Conservation (phyloP, 306 rosid genomes). For the Oxytropis ochrocephala region DNA sequence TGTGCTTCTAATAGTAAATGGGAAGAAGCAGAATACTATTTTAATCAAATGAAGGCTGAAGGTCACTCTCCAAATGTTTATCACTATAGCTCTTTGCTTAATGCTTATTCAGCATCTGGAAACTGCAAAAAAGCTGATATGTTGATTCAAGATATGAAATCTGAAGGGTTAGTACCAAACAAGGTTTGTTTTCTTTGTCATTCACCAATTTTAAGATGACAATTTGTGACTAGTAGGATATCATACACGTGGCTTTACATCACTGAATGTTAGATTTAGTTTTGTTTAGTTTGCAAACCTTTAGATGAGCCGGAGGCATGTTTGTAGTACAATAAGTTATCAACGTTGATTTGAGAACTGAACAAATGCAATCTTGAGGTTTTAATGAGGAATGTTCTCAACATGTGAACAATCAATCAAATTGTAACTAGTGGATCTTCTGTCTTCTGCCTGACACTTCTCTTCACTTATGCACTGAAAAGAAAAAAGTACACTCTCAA, state of each 20-base stretch:
- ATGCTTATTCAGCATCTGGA: constrained; percentile 68
- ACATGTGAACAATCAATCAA: background rate
- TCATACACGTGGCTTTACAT: background rate
- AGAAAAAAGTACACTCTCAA: too few relatives aligned
- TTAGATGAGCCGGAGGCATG: background rate
- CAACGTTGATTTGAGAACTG: background rate
- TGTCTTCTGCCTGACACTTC: too few relatives aligned
- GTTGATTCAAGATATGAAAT: constrained; percentile 70
- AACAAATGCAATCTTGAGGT: background rate
- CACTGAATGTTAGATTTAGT: background rate
- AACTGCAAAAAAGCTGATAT: constrained; percentile 63
- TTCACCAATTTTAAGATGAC: background rate
- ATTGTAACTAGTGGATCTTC: too few relatives aligned
- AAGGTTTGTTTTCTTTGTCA: constrained; percentile 74
- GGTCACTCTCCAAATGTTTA: constrained; percentile 67
- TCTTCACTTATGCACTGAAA: too few relatives aligned
- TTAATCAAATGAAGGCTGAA: constrained; percentile 69
- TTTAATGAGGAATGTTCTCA: background rate
- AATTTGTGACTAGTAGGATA: background rate
- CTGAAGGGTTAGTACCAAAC: constrained; percentile 83
- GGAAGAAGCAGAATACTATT: constrained; percentile 74
- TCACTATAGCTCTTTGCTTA: constrained; percentile 84
- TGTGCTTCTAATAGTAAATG: constrained; percentile 78
- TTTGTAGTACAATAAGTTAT: background rate
- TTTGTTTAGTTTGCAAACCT: background rate